Evolutionary conservation across 2,329 filamentous ascomycete species (phyloP).

Genomic region (Aspergillus hortae): DNA sequence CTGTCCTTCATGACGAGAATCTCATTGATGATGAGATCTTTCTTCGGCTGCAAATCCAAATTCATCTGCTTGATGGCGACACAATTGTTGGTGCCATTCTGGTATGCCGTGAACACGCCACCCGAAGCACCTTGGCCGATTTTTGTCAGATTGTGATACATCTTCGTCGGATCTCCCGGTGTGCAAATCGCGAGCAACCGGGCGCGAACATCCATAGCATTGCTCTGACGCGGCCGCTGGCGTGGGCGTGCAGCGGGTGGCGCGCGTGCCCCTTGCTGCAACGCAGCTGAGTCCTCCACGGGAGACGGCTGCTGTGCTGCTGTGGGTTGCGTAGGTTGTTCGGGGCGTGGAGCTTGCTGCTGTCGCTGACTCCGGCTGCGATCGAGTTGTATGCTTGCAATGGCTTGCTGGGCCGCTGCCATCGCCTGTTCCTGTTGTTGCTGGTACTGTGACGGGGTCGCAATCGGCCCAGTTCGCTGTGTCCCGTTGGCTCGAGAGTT

Average conservation of each 20-base stretch:
- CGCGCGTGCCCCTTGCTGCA: slow-evolving; percentile 38
- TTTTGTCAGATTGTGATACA: slow-evolving; percentile 85
- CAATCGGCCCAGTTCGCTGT: slow-evolving; percentile 42
- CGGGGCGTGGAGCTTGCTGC: slow-evolving; percentile 52
- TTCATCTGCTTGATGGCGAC: slow-evolving; percentile 99
- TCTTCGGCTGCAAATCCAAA: slow-evolving; percentile 95
- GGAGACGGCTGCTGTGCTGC: slow-evolving; percentile 36
- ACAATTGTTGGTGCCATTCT: slow-evolving; percentile 75
- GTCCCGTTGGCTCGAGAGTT: slow-evolving; percentile 61
- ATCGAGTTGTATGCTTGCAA: slow-evolving; percentile 65
- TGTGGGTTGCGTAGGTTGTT: slow-evolving; percentile 35
- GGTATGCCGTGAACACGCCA: slow-evolving; percentile 89
- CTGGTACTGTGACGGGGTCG: slow-evolving; percentile 44
- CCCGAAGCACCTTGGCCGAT: slow-evolving; percentile 97
- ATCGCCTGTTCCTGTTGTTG: slow-evolving; percentile 84
- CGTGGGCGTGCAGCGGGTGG: slow-evolving; percentile 65
- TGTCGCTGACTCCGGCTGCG: slow-evolving; percentile 70
- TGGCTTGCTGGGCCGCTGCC: slow-evolving; percentile 73
- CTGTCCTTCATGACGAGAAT: slow-evolving; percentile 99
- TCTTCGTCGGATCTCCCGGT: slow-evolving; percentile 79
- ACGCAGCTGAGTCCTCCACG: slow-evolving; percentile 34
- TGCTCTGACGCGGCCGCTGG: slow-evolving; percentile 75
- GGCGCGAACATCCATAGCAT: slow-evolving; percentile 74
- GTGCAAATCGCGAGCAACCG: slow-evolving; percentile 87
- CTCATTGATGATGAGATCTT: slow-evolving; percentile 98